Base-by-base conservation (phyloP, 768 basidiomycete species). In the Phanerochaete carnosa region DNA sequence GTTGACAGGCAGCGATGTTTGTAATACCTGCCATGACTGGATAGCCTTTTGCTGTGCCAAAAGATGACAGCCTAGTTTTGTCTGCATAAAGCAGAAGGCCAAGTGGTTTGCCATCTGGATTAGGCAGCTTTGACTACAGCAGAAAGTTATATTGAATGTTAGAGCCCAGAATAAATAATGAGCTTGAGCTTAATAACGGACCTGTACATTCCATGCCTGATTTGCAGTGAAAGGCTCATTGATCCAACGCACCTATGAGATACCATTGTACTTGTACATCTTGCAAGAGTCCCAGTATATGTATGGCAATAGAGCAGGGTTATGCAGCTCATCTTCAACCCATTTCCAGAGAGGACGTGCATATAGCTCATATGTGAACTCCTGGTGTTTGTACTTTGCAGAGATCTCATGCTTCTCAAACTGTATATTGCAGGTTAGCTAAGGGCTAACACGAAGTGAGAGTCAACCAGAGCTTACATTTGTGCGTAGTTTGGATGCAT, bases 31-130 rank as follows among this genome's bases (percentile, higher is more conserved):
- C 63, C 2, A 70, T 57, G 1, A 68, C 55, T 0, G 66, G 67
- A 45, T 69, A 68, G 5, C 61, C 68, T 29, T 66, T 60, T 22
- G 15, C 55, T 5, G 59, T 61, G 1, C 68, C 66, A 45, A 63
- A 64, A 0, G 59, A 62, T 0, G 68, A 67, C 0, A 70, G 58
- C 28, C 55, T 57, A 1, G 64, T 68, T 39, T 66, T 66, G 54
- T 70, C 66, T 0, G 69, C 65, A 58, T 66, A 68, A 3, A 68
- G 22, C 0, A 59, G 50, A 13, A 63, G 51, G n/a, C 58, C 52
- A 1, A 68, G 28, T 19, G 58, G 59, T 1, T 56, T 62, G 1
- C 51, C 66, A 37, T 57, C 59, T 1, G 37, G 15, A n/a, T n/a
- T n/a, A n/a, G 57, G 62, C 3, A 66, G 23, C 26, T 22, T 23